Percentiles rank a stretch among this genome's conserved stretches.
Conservation (phyloP, 2,329 filamentous ascomycete genomes). For the Fusarium transvaalense region DNA sequence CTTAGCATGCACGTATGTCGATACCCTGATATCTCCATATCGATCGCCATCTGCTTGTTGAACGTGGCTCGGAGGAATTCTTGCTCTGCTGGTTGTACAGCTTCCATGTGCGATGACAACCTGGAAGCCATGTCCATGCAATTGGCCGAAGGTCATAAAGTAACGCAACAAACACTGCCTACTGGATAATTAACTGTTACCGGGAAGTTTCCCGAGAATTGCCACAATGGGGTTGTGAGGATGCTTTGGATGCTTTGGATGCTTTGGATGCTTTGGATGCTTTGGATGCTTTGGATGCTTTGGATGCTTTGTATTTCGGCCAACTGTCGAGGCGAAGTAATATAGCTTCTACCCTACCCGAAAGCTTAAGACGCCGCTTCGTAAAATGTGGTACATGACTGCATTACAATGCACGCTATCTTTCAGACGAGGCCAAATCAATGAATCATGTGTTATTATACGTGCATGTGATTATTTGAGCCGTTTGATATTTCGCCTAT, state of each 20-base stretch:
- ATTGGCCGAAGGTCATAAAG: neutral
- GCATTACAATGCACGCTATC: neutral
- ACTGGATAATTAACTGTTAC: neutral
- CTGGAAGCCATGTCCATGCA: neutral
- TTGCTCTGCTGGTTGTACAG: neutral
- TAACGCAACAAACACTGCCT: conserved; percentile 14
- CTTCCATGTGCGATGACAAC: neutral
- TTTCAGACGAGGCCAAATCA: neutral
- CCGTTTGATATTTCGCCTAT: neutral
- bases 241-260: neutral
- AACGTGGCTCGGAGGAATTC: conserved; percentile 15
- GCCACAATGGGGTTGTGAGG: neutral
- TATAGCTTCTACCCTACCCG: neutral
- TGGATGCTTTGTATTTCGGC: neutral
- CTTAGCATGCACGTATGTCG: neutral
- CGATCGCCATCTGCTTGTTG: neutral
- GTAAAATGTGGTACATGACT: neutral
- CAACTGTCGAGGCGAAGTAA: conserved; percentile 3
- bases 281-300: neutral
- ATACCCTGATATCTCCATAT: neutral
- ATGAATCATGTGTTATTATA: conserved; percentile 6
- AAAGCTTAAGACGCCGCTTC: neutral
- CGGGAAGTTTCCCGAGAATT: neutral
- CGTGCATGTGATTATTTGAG: neutral
- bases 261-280: neutral